A percentile compares a stretch with the other conserved stretches of the same genome.
Conservation (phyloP, 2,329 filamentous ascomycete genomes). For the Alternaria viburni region DNA sequence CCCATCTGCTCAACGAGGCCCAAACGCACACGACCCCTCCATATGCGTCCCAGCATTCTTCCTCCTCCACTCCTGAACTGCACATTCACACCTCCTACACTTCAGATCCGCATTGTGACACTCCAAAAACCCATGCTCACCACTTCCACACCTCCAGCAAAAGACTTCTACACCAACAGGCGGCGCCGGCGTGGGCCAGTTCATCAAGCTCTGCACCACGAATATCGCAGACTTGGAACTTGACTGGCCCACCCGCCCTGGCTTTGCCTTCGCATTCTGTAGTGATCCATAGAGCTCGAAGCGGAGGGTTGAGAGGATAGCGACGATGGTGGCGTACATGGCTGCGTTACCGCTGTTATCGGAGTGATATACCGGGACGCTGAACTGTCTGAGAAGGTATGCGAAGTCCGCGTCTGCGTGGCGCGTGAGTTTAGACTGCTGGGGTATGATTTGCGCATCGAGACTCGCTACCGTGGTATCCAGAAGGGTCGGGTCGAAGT, state of each 20-base stretch:
- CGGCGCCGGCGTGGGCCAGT: constrained; percentile 19
- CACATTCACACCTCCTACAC: constrained; percentile 10
- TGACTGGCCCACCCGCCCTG: constrained; percentile 15
- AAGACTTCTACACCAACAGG: constrained; percentile 14
- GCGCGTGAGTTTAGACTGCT: constrained; percentile 13
- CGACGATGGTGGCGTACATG: constrained; percentile 19
- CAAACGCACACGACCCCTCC: constrained; percentile 7
- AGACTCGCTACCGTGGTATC: constrained; percentile 19
- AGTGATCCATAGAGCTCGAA: constrained; percentile 7
- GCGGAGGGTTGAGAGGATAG: constrained; percentile 16
- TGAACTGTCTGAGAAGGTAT: constrained; percentile 12
- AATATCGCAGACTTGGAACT: constrained; percentile 7
- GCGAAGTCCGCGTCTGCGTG: background rate
- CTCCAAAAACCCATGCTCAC: constrained; percentile 1
- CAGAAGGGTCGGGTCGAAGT: constrained; percentile 13
- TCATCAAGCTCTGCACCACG: constrained; percentile 19
- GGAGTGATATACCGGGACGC: background rate
- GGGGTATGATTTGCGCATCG: constrained; percentile 20
- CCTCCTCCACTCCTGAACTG: constrained; percentile 9
- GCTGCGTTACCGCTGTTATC: constrained; percentile 19
- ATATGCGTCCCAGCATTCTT: constrained; percentile 17
- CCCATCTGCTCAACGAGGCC: background rate
- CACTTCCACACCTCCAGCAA: constrained; percentile 16
- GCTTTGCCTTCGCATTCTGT: constrained; percentile 11
- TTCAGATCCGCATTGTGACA: constrained; percentile 10